Conservation (phyloP, 2,329 filamentous ascomycete species). For the Talaromyces amestolkiae region DNA sequence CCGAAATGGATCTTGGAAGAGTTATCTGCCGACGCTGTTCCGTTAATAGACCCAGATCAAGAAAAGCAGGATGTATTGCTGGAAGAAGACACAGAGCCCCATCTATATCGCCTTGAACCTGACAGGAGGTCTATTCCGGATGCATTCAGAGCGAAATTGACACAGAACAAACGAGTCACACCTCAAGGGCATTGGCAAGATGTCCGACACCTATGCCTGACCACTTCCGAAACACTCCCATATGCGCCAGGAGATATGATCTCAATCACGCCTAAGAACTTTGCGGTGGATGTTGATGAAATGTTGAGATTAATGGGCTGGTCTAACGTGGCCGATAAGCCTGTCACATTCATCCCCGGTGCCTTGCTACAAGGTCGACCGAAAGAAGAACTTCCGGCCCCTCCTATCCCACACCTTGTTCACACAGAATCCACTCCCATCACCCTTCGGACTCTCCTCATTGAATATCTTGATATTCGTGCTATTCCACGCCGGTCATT, state of each 20-base stretch:
- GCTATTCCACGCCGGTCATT: conserved; percentile 86
- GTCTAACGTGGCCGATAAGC: conserved; percentile 67
- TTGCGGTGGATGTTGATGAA: conserved; percentile 71
- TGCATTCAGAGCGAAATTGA: conserved; percentile 58
- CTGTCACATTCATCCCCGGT: conserved; percentile 54
- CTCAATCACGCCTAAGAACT: conserved; percentile 84
- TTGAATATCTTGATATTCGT: conserved; percentile 82
- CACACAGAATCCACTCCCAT: conserved; percentile 31
- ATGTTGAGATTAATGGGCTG: conserved; percentile 79
- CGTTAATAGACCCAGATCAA: conserved; percentile 3
- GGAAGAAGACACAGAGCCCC: conserved; percentile 5
- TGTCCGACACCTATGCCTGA: conserved; percentile 74
- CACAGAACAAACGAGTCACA: conserved; percentile 70
- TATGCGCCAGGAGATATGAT: conserved; percentile 75
- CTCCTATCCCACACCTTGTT: conserved; percentile 37
- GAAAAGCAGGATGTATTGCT: background rate
- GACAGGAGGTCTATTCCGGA: conserved; percentile 59
- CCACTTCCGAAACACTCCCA: conserved; percentile 40
- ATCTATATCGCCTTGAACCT: conserved; percentile 31
- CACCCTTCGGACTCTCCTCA: conserved; percentile 73
- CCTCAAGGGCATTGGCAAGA: conserved; percentile 84
- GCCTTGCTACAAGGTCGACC: conserved; percentile 24
- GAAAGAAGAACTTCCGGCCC: conserved; percentile 27
- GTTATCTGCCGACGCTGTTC: conserved; percentile 10
- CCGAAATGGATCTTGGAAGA: conserved; percentile 64